Evolutionary conservation across 192 early-diverging fungal species (phyloP), one percentile per base, ranked within the genome.

Genomic region (Podila clonocystis): DNA sequence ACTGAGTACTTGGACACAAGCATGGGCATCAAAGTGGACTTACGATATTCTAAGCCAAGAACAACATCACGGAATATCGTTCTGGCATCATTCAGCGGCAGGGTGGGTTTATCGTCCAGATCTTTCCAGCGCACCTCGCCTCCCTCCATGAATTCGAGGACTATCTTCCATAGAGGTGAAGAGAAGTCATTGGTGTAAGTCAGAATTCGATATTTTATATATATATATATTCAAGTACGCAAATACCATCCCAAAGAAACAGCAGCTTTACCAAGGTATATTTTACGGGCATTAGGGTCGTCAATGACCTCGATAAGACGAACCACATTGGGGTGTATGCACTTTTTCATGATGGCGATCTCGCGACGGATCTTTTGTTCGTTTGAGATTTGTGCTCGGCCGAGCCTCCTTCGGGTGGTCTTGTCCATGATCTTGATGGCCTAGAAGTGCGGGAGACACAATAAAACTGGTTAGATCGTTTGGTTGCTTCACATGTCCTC

Each of bases 331-430:
- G 95, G 95, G 65, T 99, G 97, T 28, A 86, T 83, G 78, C 95
- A 96, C 80, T 97, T 98, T 86, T 98, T 97, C 65, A 99, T 86
- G 50, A 99, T 98, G 9, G 96, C 96, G 67, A 99, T 96, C 80
- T 99, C 97, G 50, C 93, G 87, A 75, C 94, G 92, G 72, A 99
- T 95, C 82, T 97, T 97, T 83, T 97, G 87, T 88, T 94, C 82
- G 33, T 85, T 85, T 26, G 84, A 82, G 41, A 82, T 59, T 24
- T 82, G 80, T 24, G 75, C 63, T 67, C 75, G 72, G 9, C 84
- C 80, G 33, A 85, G 72, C 26, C 84, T 74, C 34, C 68, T 57
- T 30, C 84, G 72, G 26, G 84, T 78, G 58, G 74, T 82, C 48
- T 78, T 73, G 49, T 85, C 84, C 67, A 85, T 75, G 62, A 85